Percentiles rank a stretch among this genome's conserved stretches.
Conservation (phyloP, 345 rosid genomes). For the Citrus unshiu region DNA sequence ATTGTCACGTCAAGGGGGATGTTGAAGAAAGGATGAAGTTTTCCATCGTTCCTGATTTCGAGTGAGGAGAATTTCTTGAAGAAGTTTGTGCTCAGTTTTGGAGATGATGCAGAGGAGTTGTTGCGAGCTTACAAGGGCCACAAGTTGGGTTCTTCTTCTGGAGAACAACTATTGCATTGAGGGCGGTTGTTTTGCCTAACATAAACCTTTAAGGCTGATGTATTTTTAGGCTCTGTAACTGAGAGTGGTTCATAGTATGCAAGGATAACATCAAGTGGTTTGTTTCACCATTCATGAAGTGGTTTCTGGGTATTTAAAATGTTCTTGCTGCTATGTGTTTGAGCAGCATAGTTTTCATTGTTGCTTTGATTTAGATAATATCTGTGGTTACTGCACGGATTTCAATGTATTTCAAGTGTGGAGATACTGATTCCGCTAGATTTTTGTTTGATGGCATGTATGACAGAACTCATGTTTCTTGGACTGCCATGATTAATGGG, state of each 20-base stretch:
- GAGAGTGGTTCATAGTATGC: not conserved
- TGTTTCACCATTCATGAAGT: too few species aligned
- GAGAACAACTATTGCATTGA: not conserved
- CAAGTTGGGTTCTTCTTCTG: not conserved
- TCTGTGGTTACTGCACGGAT: conserved; percentile 46
- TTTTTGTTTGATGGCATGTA: conserved; percentile 50
- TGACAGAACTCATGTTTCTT: conserved; percentile 53
- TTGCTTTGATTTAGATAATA: conserved; percentile 41
- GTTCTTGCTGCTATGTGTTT: not conserved
- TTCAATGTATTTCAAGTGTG: conserved; percentile 61
- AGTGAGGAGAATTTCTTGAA: conserved; percentile 24
- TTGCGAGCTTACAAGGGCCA: conserved; percentile 31
- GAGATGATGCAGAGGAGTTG: conserved; percentile 29
- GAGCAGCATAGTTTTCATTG: not conserved
- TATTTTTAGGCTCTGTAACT: not conserved
- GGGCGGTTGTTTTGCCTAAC: not conserved
- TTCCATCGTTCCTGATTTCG: not conserved
- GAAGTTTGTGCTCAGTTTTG: conserved; percentile 24
- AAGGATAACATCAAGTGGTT: not conserved
- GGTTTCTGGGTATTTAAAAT: not conserved
- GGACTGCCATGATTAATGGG: conserved; percentile 65
- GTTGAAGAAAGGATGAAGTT: conserved; percentile 25
- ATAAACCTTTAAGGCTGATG: not conserved
- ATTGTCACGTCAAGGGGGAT: conserved; percentile 26
- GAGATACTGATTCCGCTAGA: conserved; percentile 41